These are phyloP conservation scores for Candida silvicultrix DNA, from an alignment of 805 yeast genomes.

Conservation along the genomic window DNA sequence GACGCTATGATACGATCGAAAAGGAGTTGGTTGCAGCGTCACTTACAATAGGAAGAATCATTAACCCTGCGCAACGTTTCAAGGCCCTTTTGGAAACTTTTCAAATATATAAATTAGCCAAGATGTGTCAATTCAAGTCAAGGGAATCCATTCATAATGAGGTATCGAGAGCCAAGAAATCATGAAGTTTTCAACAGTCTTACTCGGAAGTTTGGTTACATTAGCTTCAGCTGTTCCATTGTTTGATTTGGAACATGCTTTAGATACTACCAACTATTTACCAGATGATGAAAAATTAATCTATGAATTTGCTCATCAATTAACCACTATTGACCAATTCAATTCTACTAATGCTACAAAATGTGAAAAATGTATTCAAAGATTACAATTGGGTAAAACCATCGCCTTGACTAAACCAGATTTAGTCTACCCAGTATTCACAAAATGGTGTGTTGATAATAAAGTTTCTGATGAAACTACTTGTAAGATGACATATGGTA, in stretches of 20 bases:
- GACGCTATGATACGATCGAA: too few relatives aligned
- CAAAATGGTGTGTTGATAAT: slow-evolving; percentile 37
- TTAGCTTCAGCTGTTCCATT: not conserved
- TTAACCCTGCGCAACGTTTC: too few relatives aligned
- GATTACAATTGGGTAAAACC: slow-evolving; percentile 31
- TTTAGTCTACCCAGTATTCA: slow-evolving; percentile 33
- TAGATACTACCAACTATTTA: not conserved
- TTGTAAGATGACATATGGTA: slow-evolving; percentile 29
- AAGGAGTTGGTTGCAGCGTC: too few relatives aligned
- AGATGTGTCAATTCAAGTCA: not conserved
- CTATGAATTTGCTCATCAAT: not conserved
- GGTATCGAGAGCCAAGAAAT: not conserved
- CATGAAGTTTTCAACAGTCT: not conserved
- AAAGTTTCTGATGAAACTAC: slow-evolving; percentile 18
- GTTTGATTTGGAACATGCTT: not conserved
- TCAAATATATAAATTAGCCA: not conserved
- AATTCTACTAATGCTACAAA: slow-evolving; percentile 14
- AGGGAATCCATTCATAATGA: too few relatives aligned
- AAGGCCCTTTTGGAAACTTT: too few relatives aligned
- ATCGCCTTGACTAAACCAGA: slow-evolving; percentile 33
- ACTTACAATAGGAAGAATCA: not conserved
- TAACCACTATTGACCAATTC: slow-evolving; percentile 1
- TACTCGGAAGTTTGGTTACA: not conserved
- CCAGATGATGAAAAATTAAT: not conserved
- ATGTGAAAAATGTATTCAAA: slow-evolving; percentile 5